Evolutionary conservation across 345 rosid species (phyloP), one percentile per base, ranked within the genome.

Genomic region (Luvunga scandens): DNA sequence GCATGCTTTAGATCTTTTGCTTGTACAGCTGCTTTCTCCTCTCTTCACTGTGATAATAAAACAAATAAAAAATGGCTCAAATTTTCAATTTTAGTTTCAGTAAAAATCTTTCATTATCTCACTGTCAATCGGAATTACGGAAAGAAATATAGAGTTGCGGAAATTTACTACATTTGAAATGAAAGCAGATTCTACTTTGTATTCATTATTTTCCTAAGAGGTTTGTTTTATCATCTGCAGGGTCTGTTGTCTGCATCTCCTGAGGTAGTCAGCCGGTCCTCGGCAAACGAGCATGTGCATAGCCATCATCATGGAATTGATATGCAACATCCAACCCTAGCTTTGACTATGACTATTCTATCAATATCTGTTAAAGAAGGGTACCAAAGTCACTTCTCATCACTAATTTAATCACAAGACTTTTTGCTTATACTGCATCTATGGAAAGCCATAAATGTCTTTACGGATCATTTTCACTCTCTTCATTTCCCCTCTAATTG

Each of bases 331-430:
- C 99, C 98, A 45, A 31, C 81, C 75, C 91, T 95, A 45, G 98
- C 99, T 73, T 86, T 95, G 82, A 88, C 81, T 81, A 81, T 92
- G 88, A 91, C 91, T n/a, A 72, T 91, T 73, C 83, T 92, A 73
- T 92, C 98, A 73, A 92, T 95, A 84, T 87, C 93, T 69, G 72
- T 91, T 68, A 95, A 93, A 88, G 98, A 89, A 90, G 93, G 97
- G 99, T 95, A 88, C 73, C 42, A 2, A 45, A 16, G 22, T 55
- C 50, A 27, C 79, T 27, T 61, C 39, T 71, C n/a, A 63, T 28
- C 5, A 25, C n/a, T 48, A 33, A 66, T 66, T 66, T 65, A 3
- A 31, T 50, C 6, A 16, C 8, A 7, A 1, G 18, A 53, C 27
- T 14, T n/a, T 69, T 72, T 45, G 67, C 36, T 78, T 77, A 19